Percentiles rank a stretch among this genome's conserved stretches.
Conservation (phyloP, 2,329 filamentous ascomycete species). For the Periconia macrospinosa region DNA sequence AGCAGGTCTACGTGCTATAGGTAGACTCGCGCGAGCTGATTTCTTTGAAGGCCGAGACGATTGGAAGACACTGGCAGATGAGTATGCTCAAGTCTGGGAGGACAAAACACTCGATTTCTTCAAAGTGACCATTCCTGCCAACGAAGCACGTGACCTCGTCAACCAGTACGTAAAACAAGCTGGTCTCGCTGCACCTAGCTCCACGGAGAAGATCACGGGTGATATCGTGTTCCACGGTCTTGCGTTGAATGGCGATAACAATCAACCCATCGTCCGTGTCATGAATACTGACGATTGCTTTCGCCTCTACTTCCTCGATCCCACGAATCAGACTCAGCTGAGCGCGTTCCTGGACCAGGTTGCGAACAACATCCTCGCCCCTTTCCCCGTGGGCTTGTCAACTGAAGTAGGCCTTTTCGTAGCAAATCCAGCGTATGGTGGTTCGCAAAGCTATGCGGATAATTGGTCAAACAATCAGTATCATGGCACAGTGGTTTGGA, state of each 20-base stretch:
- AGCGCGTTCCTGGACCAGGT: slow-evolving; percentile 60
- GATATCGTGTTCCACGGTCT: slow-evolving; percentile 60
- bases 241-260: slow-evolving; percentile 56
- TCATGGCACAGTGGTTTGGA: slow-evolving; percentile 67
- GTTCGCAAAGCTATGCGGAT: slow-evolving; percentile 43
- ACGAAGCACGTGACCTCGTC: slow-evolving; percentile 52
- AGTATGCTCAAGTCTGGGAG: slow-evolving; percentile 65
- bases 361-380: slow-evolving; percentile 58
- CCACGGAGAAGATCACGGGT: slow-evolving; percentile 46
- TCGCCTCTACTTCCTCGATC: slow-evolving; percentile 64
- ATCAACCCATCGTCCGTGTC: slow-evolving; percentile 55
- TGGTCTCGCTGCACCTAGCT: slow-evolving; percentile 50
- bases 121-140: slow-evolving; percentile 46
- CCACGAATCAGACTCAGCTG: slow-evolving; percentile 60
- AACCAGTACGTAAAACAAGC: slow-evolving; percentile 50
- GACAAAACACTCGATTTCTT: slow-evolving; percentile 63
- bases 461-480: slow-evolving; percentile 63
- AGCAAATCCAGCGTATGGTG: slow-evolving; percentile 63
- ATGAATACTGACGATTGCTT: slow-evolving; percentile 69
- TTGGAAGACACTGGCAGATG: slow-evolving; percentile 51
- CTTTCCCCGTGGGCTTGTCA: slow-evolving; percentile 62
- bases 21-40: slow-evolving; percentile 52
- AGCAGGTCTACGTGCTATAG: slow-evolving; percentile 62
- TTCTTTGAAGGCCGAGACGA: slow-evolving; percentile 53
- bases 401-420: slow-evolving; percentile 61